Percentiles rank a stretch among this genome's conserved stretches.
Evolutionary conservation across 108 stramenopile species (phyloP).

Genomic region (Conticribra guillardii): DNA sequence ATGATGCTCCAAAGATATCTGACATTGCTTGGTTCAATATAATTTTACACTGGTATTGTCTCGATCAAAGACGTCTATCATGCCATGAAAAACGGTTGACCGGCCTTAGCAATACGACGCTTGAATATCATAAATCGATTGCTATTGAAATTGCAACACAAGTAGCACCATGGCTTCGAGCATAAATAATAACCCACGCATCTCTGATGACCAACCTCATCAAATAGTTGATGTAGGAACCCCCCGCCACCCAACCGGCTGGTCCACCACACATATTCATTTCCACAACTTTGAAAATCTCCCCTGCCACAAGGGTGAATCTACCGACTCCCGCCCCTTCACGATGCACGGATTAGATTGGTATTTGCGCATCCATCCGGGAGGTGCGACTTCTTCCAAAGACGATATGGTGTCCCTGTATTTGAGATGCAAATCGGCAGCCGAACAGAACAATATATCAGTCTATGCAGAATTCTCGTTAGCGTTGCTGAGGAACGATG

Average conservation of each 20-base stretch:
- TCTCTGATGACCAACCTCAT: background rate
- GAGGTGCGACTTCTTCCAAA: conserved; percentile 8
- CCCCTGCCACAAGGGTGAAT: conserved; percentile 22
- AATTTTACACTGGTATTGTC: too few species aligned
- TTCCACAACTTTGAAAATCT: conserved; percentile 31
- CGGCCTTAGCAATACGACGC: too few species aligned
- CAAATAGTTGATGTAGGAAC: conserved; percentile 32
- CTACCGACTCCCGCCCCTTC: conserved; percentile 19
- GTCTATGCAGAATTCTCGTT: conserved; percentile 26
- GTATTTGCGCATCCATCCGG: conserved; percentile 28
- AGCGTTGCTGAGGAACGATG: conserved; percentile 15
- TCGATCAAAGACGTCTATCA: too few species aligned
- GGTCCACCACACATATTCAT: conserved; percentile 12
- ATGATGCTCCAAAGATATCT: too few species aligned
- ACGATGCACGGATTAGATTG: conserved; percentile 25
- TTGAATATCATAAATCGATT: too few species aligned
- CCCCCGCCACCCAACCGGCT: conserved; percentile 21
- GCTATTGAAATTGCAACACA: too few species aligned
- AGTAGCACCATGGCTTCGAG: too few species aligned
- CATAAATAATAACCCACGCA: too few species aligned
- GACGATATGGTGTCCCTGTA: conserved; percentile 24
- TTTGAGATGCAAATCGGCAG: conserved; percentile 27
- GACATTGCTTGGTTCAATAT: too few species aligned
- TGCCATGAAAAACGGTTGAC: too few species aligned
- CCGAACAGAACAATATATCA: conserved; percentile 5